A percentile compares a stretch with the other conserved stretches of the same genome.
These are phyloP conservation scores for Pestalotiopsis sp. DNA, from an alignment of 2,329 filamentous ascomycete genomes.

Conservation along the genomic window DNA sequence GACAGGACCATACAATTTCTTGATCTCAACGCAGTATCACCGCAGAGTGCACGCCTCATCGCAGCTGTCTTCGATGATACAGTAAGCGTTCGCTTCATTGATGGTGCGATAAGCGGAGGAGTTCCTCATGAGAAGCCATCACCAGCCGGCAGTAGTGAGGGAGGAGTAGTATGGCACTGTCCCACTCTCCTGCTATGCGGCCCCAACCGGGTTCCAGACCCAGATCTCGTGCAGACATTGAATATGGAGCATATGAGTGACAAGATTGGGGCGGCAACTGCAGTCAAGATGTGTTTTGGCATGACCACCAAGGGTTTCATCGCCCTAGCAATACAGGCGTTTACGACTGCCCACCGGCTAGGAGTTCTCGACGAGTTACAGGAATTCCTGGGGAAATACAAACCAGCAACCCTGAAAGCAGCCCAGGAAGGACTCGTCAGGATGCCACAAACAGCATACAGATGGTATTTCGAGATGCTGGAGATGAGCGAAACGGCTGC, in stretches of 20 bases:
- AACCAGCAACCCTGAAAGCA: conserved; percentile 6
- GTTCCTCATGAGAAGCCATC: not conserved
- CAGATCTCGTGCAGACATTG: not conserved
- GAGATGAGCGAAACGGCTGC: conserved; percentile 2
- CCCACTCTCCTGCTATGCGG: not conserved
- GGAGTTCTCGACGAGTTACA: conserved; percentile 3
- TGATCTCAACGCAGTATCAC: conserved; percentile 2
- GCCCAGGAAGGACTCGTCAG: conserved; percentile 6
- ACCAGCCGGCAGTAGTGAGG: not conserved
- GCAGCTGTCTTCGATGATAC: conserved; percentile 2
- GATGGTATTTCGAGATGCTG: conserved; percentile 2
- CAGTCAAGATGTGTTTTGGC: conserved; percentile 7
- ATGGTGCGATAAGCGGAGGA: conserved; percentile 1
- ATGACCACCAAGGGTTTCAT: conserved; percentile 9
- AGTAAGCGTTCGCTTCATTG: not conserved
- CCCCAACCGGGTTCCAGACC: not conserved
- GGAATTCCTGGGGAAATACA: conserved; percentile 1
- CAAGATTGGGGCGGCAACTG: conserved; percentile 1
- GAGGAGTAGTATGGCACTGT: not conserved
- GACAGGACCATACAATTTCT: not conserved
- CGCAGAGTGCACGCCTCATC: not conserved
- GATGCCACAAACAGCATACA: conserved; percentile 7
- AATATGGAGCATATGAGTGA: conserved; percentile 9
- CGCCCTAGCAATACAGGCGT: not conserved
- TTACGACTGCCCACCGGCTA: not conserved